Base-by-base conservation (phyloP, 2,329 filamentous ascomycete genomes). In the Hymenoscyphus fructigenus region DNA sequence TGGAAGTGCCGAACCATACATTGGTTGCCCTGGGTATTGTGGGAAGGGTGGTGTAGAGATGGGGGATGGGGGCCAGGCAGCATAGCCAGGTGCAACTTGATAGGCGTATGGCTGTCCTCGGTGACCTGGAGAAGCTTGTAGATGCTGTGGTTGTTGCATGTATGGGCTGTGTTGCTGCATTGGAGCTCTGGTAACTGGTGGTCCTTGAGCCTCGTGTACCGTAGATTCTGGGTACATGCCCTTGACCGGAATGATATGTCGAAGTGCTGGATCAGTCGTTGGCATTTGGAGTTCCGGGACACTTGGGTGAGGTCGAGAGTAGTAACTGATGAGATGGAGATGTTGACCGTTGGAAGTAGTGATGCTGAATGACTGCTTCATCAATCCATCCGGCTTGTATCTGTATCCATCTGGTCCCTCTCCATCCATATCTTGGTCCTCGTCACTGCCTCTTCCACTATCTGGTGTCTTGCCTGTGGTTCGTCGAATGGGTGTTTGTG, bases 291-390 rank as follows among this genome's bases (percentile, higher is more conserved):
- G 83, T 60, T 90, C 90, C 65, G 88, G 85, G 32, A 88, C 84
- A 38, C 87, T 86, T 3, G 91, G 87, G 65, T 92, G 88, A 32
- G 91, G 91, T 63, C 93, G 86, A 3, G 93, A 91, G 78, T 93
- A 98, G 80, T 99, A 99, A 73, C 94, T 97, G 79, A 99, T 99
- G 60, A 99, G 85, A 79, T 99, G 95, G 1, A 99, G 87, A 76
- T 98, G 95, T 73, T 97, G 93, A 69, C 92, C 87, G 44, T 84
- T 88, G 1, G 91, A 92, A 1, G 95, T 98, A 26, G 93, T 97
- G 79, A 99, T 98, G 80, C 94, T 98, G 83, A 98, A 99, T 0
- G 95, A 98, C 79, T 99, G 95, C 85, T 99, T 99, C 93, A 98
- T 97, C 3, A 99, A 85, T 0, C 95, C 95, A 74, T 99, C 95